phyloP scores from a whole-genome alignment of 345 rosid genomes.

The Syzygium aqueum region DNA sequence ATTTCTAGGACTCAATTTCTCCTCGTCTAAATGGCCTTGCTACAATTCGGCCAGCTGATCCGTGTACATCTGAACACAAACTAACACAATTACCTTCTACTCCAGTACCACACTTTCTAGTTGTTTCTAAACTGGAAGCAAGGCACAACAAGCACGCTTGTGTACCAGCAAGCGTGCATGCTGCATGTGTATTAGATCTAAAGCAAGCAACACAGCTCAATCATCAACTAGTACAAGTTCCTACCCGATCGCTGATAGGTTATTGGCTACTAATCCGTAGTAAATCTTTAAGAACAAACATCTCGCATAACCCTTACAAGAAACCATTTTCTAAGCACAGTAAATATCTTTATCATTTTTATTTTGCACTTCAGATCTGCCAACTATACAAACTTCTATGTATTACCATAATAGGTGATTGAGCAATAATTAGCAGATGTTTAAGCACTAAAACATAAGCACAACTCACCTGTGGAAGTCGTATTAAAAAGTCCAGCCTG shows the following conservation, averaged over 20 bases:
- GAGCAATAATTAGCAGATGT: background rate
- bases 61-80: background rate
- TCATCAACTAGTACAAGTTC: background rate
- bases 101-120: background rate
- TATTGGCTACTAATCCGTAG: background rate
- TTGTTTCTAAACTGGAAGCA: background rate
- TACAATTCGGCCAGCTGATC: background rate
- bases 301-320: background rate
- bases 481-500: constrained; percentile 99
- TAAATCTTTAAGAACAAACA: background rate
- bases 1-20: background rate
- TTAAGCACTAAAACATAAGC: background rate
- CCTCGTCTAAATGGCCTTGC: background rate
- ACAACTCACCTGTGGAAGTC: constrained; percentile 81
- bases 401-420: background rate
- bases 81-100: background rate
- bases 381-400: background rate
- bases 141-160: background rate
- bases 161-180: background rate
- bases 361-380: background rate
- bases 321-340: background rate
- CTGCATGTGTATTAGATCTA: background rate
- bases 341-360: background rate
- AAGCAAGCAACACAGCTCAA: background rate
- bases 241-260: background rate